These are phyloP conservation scores for Fusarium denticulatum DNA, from an alignment of 2,329 filamentous ascomycete species.

Conservation along the genomic window DNA sequence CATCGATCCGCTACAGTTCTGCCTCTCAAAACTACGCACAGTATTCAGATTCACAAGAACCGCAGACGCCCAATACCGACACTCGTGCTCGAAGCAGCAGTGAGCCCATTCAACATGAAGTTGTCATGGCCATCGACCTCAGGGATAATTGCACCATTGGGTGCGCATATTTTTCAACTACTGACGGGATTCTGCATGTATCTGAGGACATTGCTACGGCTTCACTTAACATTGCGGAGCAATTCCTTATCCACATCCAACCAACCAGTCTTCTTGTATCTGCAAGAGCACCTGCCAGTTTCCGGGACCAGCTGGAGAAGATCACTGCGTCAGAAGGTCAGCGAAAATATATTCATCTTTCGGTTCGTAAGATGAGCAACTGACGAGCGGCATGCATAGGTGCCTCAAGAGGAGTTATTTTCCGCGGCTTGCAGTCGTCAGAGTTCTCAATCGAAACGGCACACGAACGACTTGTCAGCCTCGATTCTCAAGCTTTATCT, in stretches of 20 bases:
- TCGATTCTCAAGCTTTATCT: constrained; percentile 24
- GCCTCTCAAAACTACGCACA: not conserved
- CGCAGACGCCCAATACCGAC: not conserved
- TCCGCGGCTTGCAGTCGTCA: constrained; percentile 74
- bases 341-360: not conserved
- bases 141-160: constrained; percentile 77
- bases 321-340: constrained; percentile 14
- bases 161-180: constrained; percentile 82
- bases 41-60: not conserved
- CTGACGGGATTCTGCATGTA: constrained; percentile 75
- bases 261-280: constrained; percentile 67
- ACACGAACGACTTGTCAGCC: constrained; percentile 70
- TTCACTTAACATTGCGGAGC: constrained; percentile 75
- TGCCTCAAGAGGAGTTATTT: constrained; percentile 41
- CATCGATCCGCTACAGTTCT: not conserved
- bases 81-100: constrained; percentile 13
- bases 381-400: constrained; percentile 6
- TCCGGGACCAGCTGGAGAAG: constrained; percentile 48
- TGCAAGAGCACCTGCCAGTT: constrained; percentile 54
- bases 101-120: constrained; percentile 55
- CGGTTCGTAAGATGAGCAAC: not conserved
- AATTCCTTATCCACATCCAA: constrained; percentile 62
- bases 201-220: constrained; percentile 80
- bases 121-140: constrained; percentile 84
- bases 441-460: constrained; percentile 78